Evolutionary conservation across 805 yeast species (phyloP).

Genomic region (Pichia deserticola): DNA sequence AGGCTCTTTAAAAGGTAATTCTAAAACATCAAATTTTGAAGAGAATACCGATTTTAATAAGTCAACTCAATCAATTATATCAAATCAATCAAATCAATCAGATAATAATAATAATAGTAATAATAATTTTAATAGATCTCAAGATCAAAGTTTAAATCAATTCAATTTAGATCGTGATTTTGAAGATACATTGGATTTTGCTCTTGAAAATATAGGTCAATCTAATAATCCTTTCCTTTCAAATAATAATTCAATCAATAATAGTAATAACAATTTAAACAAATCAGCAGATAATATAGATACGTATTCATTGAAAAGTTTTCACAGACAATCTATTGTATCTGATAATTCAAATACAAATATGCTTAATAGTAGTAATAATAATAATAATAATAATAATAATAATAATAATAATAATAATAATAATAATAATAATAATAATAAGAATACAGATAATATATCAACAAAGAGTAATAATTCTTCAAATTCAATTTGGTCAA

Average conservation of each 20-base stretch:
- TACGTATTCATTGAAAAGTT: conserved; percentile 23
- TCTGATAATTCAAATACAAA: conserved; percentile 1
- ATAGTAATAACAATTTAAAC: neutral
- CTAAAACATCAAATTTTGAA: neutral
- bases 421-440: too few relatives aligned
- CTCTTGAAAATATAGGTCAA: conserved; percentile 45
- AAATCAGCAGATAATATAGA: conserved; percentile 27
- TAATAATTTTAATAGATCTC: neutral
- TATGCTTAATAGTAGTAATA: neutral
- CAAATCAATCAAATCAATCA: too few relatives aligned
- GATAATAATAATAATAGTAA: neutral
- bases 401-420: neutral
- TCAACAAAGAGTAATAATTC: conserved; percentile 1
- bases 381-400: too few relatives aligned
- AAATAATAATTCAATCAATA: neutral
- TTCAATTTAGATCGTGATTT: conserved; percentile 51
- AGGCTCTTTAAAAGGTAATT: conserved; percentile 2
- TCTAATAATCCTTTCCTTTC: conserved; percentile 18
- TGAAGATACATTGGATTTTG: conserved; percentile 60
- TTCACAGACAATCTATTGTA: conserved; percentile 11
- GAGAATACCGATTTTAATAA: neutral
- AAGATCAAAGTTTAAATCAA: conserved; percentile 28
- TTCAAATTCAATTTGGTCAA: conserved; percentile 24
- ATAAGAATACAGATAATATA: neutral
- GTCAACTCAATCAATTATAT: too few relatives aligned